Evolutionary conservation across 495 filamentous ascomycete genomes (phyloP).

Genomic region (Neurospora sp.): DNA sequence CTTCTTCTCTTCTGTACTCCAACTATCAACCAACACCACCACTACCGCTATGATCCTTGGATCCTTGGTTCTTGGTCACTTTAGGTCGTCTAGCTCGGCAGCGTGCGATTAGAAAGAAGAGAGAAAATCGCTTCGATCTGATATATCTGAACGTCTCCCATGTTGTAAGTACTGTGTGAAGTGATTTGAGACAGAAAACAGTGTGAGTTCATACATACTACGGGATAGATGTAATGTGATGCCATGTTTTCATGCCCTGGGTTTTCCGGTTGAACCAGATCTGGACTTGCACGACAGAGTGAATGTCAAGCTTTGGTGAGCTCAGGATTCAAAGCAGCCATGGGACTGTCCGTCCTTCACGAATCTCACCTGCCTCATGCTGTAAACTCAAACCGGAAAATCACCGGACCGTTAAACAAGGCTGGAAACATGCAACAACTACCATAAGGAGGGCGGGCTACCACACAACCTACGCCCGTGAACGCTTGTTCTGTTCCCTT

Average conservation of each 20-base stretch:
- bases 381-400: not conserved
- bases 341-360: not conserved
- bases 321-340: not conserved
- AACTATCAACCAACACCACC: not conserved
- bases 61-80: not conserved
- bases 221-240: not conserved
- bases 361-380: not conserved
- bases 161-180: not conserved
- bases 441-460: not conserved
- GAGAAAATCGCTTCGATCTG: not conserved
- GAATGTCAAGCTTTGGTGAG: not conserved
- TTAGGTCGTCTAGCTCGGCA: not conserved
- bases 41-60: not conserved
- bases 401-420: not conserved
- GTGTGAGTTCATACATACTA: not conserved
- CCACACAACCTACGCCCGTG: not conserved
- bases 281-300: not conserved
- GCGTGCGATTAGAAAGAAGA: not conserved
- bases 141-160: not conserved
- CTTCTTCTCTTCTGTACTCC: not conserved
- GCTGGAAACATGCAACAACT: not conserved
- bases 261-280: not conserved
- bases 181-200: not conserved
- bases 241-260: not conserved
- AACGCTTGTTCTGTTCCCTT: not conserved